Base-by-base conservation (phyloP, 1,139 yeast species). In the Yamadazyma aaseri region DNA sequence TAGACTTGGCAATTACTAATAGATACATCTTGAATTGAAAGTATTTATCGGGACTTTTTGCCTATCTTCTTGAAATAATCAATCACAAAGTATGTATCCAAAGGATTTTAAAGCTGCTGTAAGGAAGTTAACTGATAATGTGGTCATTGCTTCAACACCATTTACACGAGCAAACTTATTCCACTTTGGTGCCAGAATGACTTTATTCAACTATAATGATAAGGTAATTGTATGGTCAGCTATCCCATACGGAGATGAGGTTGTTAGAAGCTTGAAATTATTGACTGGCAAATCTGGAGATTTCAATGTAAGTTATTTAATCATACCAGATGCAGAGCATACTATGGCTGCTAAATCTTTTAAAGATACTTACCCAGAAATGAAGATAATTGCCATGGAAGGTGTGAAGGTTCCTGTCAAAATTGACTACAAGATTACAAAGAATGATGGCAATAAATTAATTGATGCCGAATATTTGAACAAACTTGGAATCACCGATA, bases 101-200 rank as follows among this genome's bases (percentile, higher is more conserved):
- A 38, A 44, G 12, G 61, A 64, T n/a, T 46, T 69, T 25, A 58
- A 62, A 37, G 60, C 62, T 2, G 63, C 64, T 16, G 58, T 73
- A 17, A 63, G 80, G 40, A 56, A 63, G 26, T 55, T 79, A 26
- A 58, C 78, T 4, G 67, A 70, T 2, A 57, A 65, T 33, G 58
- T 78, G 6, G 72, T 68, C 25, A 63, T 74, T 29, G 73, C 80
- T 14, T 73, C 82, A 4, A 56, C 70, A 8, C 62, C 71, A 1
- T 78, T 78, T 59, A 56, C 63, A 8, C 50, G 73, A 34, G 47
- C 56, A 8, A 55, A 62, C 36, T 55, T 51, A 29, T 41, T 79
- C 35, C 69, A 73, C 36, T 71, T 81, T 42, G 90, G 89, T 17
- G 81, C 75, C 12, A 63, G 87, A 39, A 71, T 77, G 75, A 74